These are phyloP conservation scores for Oxyria digyna DNA, from an alignment of 148 eudicot genomes.

Conservation along the genomic window DNA sequence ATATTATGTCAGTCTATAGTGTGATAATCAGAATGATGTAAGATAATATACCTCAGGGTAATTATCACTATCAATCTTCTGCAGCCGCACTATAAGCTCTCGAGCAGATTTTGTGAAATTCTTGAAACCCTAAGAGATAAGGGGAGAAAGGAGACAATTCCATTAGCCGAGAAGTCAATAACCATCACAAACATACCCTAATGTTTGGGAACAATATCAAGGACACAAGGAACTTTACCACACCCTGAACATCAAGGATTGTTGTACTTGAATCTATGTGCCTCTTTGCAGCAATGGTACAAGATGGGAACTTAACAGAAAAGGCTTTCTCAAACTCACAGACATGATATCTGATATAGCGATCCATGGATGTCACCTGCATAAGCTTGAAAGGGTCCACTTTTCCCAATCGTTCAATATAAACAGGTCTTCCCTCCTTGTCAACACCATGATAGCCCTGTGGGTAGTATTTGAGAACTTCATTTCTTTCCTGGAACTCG, in stretches of 20 bases:
- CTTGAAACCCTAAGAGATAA: constrained; percentile 52
- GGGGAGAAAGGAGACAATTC: not conserved
- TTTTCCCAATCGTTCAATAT: constrained; percentile 80
- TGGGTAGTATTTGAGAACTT: constrained; percentile 80
- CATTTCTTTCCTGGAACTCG: constrained; percentile 67
- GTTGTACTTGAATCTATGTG: constrained; percentile 96
- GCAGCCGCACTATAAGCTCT: constrained; percentile 70
- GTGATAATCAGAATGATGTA: not conserved
- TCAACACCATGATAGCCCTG: constrained; percentile 98
- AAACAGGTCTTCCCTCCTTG: constrained; percentile 85
- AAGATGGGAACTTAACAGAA: constrained; percentile 73
- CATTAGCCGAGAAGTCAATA: not conserved
- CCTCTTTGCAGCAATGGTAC: constrained; percentile 74
- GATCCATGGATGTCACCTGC: constrained; percentile 89
- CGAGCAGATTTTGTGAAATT: constrained; percentile 75
- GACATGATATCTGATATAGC: constrained; percentile 80
- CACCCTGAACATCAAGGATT: constrained; percentile 93
- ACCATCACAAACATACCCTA: not conserved
- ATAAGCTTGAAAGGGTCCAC: constrained; percentile 82
- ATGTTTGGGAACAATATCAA: not conserved
- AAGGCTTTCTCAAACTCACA: constrained; percentile 82
- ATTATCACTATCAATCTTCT: constrained; percentile 82
- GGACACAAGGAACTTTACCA: constrained; percentile 40
- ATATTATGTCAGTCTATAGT: not conserved
- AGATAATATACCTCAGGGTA: constrained; percentile 68